Conservation (phyloP, 805 yeast species). For the Pichia membranifaciens region DNA sequence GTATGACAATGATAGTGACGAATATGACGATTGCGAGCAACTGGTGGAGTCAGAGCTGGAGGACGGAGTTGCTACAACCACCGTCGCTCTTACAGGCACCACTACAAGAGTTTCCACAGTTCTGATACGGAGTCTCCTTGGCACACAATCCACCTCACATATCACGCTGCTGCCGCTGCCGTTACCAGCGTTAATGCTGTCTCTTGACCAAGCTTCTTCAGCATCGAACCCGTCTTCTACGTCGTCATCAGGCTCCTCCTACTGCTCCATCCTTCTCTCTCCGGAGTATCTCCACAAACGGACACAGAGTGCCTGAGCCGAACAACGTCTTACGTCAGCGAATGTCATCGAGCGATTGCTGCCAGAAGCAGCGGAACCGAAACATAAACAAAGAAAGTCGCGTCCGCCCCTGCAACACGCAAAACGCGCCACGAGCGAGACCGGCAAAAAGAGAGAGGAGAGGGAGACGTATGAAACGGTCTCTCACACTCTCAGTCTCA, state of each 20-base stretch:
- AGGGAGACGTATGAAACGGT: neutral
- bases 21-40: neutral
- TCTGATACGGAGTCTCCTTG: neutral
- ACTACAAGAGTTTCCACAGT: neutral
- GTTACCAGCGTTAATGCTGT: too few relatives aligned
- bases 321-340: neutral
- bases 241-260: constrained; percentile 1
- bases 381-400: neutral
- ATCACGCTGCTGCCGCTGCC: too few relatives aligned
- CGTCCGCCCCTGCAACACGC: neutral
- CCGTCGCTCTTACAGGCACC: neutral
- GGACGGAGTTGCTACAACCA: too few relatives aligned
- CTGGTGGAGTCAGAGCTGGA: too few relatives aligned
- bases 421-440: neutral
- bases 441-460: neutral
- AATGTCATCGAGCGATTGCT: neutral
- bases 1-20: neutral
- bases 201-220: neutral
- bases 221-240: neutral
- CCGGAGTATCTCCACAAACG: constrained; percentile 8
- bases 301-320: neutral
- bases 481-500: too few relatives aligned
- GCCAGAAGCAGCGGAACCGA: constrained; percentile 12
- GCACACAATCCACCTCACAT: neutral
- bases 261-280: constrained; percentile 15